Percentiles rank a stretch among this genome's conserved stretches.
Evolutionary conservation across 2,329 filamentous ascomycete genomes (phyloP).

Genomic region (Cadophora sp.): DNA sequence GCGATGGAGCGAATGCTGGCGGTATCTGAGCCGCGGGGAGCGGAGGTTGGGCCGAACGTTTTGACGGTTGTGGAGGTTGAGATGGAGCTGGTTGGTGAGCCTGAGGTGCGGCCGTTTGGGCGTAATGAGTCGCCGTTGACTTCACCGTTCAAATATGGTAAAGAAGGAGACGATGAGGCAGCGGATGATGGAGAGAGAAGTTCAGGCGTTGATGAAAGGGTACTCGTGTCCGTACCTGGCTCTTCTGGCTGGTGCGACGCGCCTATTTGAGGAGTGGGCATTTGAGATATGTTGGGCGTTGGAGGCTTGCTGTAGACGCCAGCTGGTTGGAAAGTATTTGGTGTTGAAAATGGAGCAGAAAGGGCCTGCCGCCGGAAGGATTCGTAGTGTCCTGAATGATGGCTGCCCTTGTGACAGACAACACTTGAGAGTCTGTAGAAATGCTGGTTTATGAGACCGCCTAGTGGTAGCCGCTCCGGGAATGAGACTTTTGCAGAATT

Average conservation of each 20-base stretch:
- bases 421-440: conserved; percentile 86
- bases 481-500: conserved; percentile 95
- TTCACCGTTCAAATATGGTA: conserved; percentile 33
- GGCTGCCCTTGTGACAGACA: conserved; percentile 93
- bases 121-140: conserved; percentile 22
- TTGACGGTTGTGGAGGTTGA: conserved; percentile 28
- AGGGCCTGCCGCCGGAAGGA: conserved; percentile 89
- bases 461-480: conserved; percentile 83
- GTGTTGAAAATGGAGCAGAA: conserved; percentile 81
- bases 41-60: conserved; percentile 33
- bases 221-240: conserved; percentile 32
- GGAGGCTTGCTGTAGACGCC: conserved; percentile 62
- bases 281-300: conserved; percentile 38
- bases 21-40: conserved; percentile 52
- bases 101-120: conserved; percentile 18
- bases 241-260: conserved; percentile 44
- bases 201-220: conserved; percentile 40
- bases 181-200: conserved; percentile 39
- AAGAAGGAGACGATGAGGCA: conserved; percentile 36
- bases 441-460: conserved; percentile 77
- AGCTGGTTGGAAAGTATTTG: conserved; percentile 77
- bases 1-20: conserved; percentile 62
- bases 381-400: conserved; percentile 97
- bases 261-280: conserved; percentile 43
- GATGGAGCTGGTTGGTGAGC: conserved; percentile 25